Evolutionary conservation across 106 monocot species (phyloP).

Genomic region (Acorus calamus): DNA sequence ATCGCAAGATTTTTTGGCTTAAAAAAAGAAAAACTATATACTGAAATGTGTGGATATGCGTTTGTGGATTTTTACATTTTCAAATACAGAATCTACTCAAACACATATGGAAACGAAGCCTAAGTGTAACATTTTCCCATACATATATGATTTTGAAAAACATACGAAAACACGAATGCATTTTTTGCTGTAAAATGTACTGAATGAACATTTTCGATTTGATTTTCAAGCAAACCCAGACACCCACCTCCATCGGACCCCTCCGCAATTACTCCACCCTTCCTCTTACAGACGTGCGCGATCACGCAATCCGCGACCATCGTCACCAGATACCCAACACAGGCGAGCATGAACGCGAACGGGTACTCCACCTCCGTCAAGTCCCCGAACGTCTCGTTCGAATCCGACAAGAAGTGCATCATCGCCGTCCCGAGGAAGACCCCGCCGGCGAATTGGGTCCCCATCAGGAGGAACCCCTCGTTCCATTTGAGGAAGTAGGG

Average conservation of each 20-base stretch:
- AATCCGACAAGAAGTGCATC: conserved; percentile 78
- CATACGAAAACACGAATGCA: too few species aligned
- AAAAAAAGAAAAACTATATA: too few species aligned
- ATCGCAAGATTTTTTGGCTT: too few species aligned
- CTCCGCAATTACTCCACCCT: neutral
- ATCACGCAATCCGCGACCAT: conserved; percentile 60
- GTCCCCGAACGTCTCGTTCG: conserved; percentile 56
- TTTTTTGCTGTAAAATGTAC: too few species aligned
- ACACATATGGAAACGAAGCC: too few species aligned
- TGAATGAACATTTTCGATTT: too few species aligned
- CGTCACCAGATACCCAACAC: conserved; percentile 52
- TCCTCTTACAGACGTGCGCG: neutral
- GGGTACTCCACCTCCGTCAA: conserved; percentile 46
- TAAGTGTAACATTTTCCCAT: too few species aligned
- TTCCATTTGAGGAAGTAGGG: conserved; percentile 81
- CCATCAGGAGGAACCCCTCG: conserved; percentile 51
- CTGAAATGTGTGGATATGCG: too few species aligned
- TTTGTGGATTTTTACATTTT: too few species aligned
- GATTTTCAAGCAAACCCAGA: too few species aligned
- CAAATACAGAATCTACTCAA: too few species aligned
- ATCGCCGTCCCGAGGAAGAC: conserved; percentile 88
- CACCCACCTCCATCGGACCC: conserved; percentile 11
- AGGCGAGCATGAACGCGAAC: conserved; percentile 76
- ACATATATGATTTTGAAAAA: too few species aligned
- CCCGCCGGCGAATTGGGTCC: conserved; percentile 86